phyloP scores from a whole-genome alignment of 345 rosid species.

The Theobroma cacao region DNA sequence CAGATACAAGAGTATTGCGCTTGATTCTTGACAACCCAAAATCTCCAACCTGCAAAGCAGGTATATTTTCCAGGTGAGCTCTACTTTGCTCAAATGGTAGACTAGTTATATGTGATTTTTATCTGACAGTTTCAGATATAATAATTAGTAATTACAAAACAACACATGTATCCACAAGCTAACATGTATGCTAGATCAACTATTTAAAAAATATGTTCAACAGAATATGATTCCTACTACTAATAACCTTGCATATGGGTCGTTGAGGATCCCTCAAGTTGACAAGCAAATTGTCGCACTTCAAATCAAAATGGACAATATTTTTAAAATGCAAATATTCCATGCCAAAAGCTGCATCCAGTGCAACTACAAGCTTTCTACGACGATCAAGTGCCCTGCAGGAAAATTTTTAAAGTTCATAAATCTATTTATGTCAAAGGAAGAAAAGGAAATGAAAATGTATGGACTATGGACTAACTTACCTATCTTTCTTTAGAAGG shows the following conservation, averaged over 20 bases:
- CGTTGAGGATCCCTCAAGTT: conserved; percentile 88
- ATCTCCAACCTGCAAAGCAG: conserved; percentile 72
- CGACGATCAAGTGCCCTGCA: conserved; percentile 78
- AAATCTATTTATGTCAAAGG: conserved; percentile 12
- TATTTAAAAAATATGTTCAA: background rate
- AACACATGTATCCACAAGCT: background rate
- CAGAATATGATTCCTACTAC: background rate
- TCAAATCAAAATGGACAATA: conserved; percentile 92
- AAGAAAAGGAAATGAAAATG: background rate
- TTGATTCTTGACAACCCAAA: conserved; percentile 94
- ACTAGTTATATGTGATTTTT: background rate
- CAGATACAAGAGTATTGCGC: conserved; percentile 81
- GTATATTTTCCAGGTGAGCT: background rate
- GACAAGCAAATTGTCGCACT: conserved; percentile 90
- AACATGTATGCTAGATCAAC: background rate
- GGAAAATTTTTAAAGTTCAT: conserved; percentile 17
- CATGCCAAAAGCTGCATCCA: conserved; percentile 97
- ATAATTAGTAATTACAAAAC: background rate
- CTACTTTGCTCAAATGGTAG: background rate
- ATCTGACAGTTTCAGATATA: background rate
- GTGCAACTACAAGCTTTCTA: conserved; percentile 63
- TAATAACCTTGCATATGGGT: conserved; percentile 83
- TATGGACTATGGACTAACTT: background rate
- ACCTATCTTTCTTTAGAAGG: conserved; percentile 70
- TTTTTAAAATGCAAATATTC: conserved; percentile 85